Percentiles rank a stretch among this genome's conserved stretches.
Conservation (phyloP, 495 filamentous ascomycete genomes). For the Thermochaetoides thermophila region DNA sequence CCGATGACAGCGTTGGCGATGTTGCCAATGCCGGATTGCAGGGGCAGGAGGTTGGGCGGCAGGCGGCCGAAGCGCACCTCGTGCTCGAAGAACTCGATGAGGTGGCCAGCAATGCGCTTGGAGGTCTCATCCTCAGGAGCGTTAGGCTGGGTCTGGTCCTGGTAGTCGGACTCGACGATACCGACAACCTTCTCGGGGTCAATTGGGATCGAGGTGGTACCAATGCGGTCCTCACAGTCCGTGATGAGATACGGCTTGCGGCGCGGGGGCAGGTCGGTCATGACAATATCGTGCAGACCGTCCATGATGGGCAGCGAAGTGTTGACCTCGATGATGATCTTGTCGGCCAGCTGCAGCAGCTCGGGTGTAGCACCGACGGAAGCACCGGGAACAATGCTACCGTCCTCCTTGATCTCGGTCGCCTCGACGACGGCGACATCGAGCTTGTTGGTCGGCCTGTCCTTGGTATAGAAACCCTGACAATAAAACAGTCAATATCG, state of each 20-base stretch:
- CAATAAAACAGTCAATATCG: too few species aligned
- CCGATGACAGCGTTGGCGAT: slow-evolving; percentile 90
- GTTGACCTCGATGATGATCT: slow-evolving; percentile 91
- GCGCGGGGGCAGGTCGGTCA: slow-evolving; percentile 65
- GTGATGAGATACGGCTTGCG: slow-evolving; percentile 83
- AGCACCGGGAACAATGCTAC: slow-evolving; percentile 78
- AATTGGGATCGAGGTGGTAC: slow-evolving; percentile 69
- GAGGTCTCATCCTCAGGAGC: slow-evolving; percentile 59
- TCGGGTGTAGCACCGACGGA: slow-evolving; percentile 79
- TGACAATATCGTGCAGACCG: slow-evolving; percentile 81
- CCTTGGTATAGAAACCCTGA: slow-evolving; percentile 61
- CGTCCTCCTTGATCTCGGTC: slow-evolving; percentile 80
- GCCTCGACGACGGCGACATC: slow-evolving; percentile 83
- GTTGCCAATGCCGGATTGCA: slow-evolving; percentile 86
- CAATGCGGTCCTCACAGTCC: slow-evolving; percentile 64
- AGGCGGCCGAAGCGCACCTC: slow-evolving; percentile 66
- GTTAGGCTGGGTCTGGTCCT: slow-evolving; percentile 68
- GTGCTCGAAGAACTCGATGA: slow-evolving; percentile 76
- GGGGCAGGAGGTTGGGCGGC: slow-evolving; percentile 61
- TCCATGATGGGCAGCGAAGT: slow-evolving; percentile 73
- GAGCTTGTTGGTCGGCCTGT: slow-evolving; percentile 55
- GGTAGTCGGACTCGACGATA: slow-evolving; percentile 72
- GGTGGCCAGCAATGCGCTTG: slow-evolving; percentile 57
- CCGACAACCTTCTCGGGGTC: slow-evolving; percentile 81
- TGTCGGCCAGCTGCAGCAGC: slow-evolving; percentile 77